Conservation (phyloP, 768 basidiomycete species). For the Neoboletus magnificus region DNA sequence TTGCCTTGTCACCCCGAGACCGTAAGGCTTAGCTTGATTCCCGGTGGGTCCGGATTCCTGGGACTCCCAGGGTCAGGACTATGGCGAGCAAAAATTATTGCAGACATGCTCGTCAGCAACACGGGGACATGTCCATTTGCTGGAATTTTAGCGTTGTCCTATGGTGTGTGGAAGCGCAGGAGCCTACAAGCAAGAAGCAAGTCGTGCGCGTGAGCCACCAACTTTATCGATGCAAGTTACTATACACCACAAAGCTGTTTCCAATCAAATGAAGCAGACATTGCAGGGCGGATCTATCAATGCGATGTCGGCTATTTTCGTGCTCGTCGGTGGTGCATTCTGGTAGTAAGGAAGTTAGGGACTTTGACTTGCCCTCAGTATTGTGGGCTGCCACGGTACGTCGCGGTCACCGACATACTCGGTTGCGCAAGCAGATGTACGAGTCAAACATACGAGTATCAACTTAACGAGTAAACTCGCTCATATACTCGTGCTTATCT, state of each 20-base stretch:
- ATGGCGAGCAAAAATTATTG: too few relatives aligned
- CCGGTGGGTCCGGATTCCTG: too few relatives aligned
- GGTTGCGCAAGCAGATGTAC: not conserved
- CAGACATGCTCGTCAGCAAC: too few relatives aligned
- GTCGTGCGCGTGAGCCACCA: too few relatives aligned
- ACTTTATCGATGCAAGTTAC: not conserved
- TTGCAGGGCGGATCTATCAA: conserved; percentile 68
- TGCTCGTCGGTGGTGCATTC: conserved; percentile 14
- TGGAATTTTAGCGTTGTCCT: conserved; percentile 61
- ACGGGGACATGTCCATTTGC: conserved; percentile 48
- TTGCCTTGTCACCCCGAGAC: too few relatives aligned
- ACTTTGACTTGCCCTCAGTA: conserved; percentile 35
- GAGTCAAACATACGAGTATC: not conserved
- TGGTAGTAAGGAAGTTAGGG: too few relatives aligned
- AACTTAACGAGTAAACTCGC: not conserved
- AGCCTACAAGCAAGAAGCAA: too few relatives aligned
- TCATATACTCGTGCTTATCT: not conserved
- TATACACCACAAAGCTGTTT: conserved; percentile 35
- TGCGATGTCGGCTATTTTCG: conserved; percentile 52
- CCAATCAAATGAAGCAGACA: conserved; percentile 54
- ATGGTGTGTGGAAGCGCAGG: conserved; percentile 44
- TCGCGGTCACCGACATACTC: conserved; percentile 28
- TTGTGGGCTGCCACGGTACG: conserved; percentile 53
- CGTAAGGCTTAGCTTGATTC: too few relatives aligned
- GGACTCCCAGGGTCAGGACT: too few relatives aligned